Conservation (phyloP, 441 rosid species). For the Adansonia rubrostipa region DNA sequence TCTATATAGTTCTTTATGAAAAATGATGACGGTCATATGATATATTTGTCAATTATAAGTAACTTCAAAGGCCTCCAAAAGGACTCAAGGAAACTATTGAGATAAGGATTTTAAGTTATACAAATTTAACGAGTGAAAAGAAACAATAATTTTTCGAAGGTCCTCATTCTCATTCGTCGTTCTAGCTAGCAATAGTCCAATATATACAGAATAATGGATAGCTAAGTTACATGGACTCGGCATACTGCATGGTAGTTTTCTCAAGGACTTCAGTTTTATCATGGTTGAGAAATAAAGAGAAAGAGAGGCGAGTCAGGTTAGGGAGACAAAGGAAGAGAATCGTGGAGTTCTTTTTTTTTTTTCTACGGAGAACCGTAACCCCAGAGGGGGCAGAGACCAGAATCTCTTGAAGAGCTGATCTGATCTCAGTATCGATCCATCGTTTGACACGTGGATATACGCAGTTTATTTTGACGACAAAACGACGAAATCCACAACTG, state of each 20-base stretch:
- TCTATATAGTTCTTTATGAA: background rate
- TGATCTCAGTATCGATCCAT: background rate
- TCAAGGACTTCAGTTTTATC: background rate
- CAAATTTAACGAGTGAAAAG: background rate
- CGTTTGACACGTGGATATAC: constrained; percentile 7
- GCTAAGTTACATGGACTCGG: no score
- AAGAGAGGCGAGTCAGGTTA: background rate
- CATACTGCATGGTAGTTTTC: background rate
- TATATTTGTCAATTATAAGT: background rate
- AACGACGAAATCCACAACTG: background rate
- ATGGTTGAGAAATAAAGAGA: background rate
- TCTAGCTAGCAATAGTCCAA: background rate
- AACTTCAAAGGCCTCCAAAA: background rate
- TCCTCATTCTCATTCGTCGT: background rate
- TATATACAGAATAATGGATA: background rate
- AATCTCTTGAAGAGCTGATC: constrained; percentile 10
- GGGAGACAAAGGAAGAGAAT: background rate
- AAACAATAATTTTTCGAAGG: background rate
- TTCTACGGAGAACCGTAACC: constrained; percentile 7
- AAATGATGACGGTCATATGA: background rate
- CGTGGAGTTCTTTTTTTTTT: background rate
- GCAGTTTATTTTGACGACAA: background rate
- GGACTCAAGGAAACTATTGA: background rate
- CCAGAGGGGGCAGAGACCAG: constrained; percentile 9
- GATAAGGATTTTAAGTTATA: background rate